Conservation (phyloP, 805 yeast genomes). For the Saccharomycopsis amapae region DNA sequence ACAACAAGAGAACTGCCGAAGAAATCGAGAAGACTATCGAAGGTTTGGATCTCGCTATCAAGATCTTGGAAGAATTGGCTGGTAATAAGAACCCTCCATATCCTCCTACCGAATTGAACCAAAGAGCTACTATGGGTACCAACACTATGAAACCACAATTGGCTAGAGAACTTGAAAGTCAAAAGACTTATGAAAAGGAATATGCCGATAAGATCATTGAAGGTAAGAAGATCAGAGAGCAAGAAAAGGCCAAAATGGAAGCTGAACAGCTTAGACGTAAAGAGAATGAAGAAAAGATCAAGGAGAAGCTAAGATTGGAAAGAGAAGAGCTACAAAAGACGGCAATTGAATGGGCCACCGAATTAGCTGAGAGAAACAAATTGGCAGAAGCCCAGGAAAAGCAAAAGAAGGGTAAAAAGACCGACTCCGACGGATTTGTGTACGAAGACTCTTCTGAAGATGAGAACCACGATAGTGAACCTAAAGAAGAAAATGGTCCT, state of each 20-base stretch:
- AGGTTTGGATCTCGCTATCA: constrained; percentile 58
- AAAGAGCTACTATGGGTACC: constrained; percentile 81
- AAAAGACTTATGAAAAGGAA: constrained; percentile 54
- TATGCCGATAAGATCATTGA: constrained; percentile 57
- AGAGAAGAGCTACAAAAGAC: constrained; percentile 43
- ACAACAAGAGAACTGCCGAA: constrained; percentile 50
- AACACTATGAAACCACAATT: constrained; percentile 68
- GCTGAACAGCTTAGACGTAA: constrained; percentile 42
- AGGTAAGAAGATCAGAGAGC: constrained; percentile 61
- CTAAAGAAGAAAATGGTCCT: constrained; percentile 22
- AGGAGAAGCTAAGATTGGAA: constrained; percentile 44
- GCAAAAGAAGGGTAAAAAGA: constrained; percentile 26
- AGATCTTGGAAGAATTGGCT: constrained; percentile 50
- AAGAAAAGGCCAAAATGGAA: constrained; percentile 42
- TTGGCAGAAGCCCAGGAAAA: constrained; percentile 34
- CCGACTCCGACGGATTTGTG: constrained; percentile 30
- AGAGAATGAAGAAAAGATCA: constrained; percentile 40
- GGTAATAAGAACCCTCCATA: constrained; percentile 62
- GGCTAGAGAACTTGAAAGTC: constrained; percentile 63
- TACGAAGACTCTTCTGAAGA: constrained; percentile 35
- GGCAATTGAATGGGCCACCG: constrained; percentile 50
- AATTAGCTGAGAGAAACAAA: constrained; percentile 38
- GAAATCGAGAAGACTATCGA: constrained; percentile 51
- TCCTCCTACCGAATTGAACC: constrained; percentile 69
- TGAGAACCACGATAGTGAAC: constrained; percentile 39